Percentiles rank a stretch among this genome's conserved stretches.
Conservation (phyloP, 1,139 yeast species). For the Pneumocystis oryctolagi region DNA sequence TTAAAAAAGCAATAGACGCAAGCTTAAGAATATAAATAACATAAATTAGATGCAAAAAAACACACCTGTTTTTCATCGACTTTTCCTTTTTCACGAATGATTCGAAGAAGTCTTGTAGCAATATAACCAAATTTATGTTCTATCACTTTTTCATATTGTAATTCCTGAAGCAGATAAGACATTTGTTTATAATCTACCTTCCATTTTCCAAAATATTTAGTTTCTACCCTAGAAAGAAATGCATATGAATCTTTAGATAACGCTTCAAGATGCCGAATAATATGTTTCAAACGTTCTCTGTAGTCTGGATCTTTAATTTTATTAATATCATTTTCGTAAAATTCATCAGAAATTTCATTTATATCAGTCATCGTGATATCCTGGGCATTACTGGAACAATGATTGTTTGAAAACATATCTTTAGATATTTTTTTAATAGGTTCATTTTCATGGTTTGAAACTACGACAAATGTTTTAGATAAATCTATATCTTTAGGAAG, state of each 20-base stretch:
- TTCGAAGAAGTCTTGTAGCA: conserved; percentile 50
- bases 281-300: conserved; percentile 16
- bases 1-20: conserved; percentile 43
- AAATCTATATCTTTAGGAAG: conserved; percentile 22
- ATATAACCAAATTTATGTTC: conserved; percentile 32
- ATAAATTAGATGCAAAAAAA: conserved; percentile 22
- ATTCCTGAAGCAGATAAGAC: conserved; percentile 32
- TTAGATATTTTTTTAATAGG: conserved; percentile 9
- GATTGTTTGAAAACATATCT: conserved; percentile 5
- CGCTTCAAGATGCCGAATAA: conserved; percentile 33
- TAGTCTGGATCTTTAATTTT: conserved; percentile 20
- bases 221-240: conserved; percentile 23
- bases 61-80: conserved; percentile 78
- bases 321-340: conserved; percentile 19
- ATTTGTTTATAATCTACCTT: conserved; percentile 26
- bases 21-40: conserved; percentile 5
- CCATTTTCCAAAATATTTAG: conserved; percentile 30
- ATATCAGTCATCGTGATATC: conserved; percentile 17
- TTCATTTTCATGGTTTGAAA: neutral
- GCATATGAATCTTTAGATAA: conserved; percentile 22
- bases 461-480: conserved; percentile 6
- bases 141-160: conserved; percentile 47
- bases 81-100: conserved; percentile 49
- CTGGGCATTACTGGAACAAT: conserved; percentile 1
- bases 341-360: conserved; percentile 17